Evolutionary conservation across 2,329 filamentous ascomycete species (phyloP).

Genomic region (Aquanectria penicillioides): DNA sequence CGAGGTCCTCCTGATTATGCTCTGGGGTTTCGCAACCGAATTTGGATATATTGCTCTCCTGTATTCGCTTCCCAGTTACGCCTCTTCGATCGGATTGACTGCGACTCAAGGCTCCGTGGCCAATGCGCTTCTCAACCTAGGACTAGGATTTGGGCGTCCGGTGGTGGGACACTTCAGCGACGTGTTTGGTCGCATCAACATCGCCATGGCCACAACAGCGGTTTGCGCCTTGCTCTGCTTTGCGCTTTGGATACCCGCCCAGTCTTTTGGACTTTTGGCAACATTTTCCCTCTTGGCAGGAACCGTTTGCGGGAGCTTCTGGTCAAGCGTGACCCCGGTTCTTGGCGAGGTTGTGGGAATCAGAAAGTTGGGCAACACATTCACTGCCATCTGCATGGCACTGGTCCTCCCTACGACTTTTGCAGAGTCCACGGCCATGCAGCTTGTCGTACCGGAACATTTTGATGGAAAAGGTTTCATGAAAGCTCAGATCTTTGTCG

Average conservation of each 20-base stretch:
- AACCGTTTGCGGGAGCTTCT: constrained; percentile 15
- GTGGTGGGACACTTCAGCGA: constrained; percentile 21
- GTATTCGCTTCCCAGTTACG: constrained; percentile 19
- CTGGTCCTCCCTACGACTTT: constrained; percentile 66
- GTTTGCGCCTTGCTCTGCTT: constrained; percentile 14
- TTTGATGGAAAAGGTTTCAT: constrained; percentile 55
- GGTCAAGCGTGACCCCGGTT: constrained; percentile 63
- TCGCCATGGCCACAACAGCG: constrained; percentile 2
- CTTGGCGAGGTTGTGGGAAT: constrained; percentile 70
- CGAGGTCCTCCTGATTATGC: constrained; percentile 13
- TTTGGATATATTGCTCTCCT: constrained; percentile 15
- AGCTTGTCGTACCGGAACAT: constrained; percentile 55
- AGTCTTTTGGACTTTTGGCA: neutral
- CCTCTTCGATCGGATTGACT: constrained; percentile 9
- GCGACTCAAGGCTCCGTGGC: constrained; percentile 16
- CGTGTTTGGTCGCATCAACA: constrained; percentile 15
- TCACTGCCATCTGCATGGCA: constrained; percentile 68
- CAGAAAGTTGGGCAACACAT: constrained; percentile 62
- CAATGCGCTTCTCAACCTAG: constrained; percentile 16
- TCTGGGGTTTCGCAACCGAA: constrained; percentile 14
- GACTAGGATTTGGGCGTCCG: constrained; percentile 4
- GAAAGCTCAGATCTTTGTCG: constrained; percentile 68
- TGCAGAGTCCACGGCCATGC: constrained; percentile 60
- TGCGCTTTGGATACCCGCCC: constrained; percentile 14
- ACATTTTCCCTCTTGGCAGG: constrained; percentile 14